Conservation (phyloP, 2,329 filamentous ascomycete genomes). For the Sarocladiaceae sp. region DNA sequence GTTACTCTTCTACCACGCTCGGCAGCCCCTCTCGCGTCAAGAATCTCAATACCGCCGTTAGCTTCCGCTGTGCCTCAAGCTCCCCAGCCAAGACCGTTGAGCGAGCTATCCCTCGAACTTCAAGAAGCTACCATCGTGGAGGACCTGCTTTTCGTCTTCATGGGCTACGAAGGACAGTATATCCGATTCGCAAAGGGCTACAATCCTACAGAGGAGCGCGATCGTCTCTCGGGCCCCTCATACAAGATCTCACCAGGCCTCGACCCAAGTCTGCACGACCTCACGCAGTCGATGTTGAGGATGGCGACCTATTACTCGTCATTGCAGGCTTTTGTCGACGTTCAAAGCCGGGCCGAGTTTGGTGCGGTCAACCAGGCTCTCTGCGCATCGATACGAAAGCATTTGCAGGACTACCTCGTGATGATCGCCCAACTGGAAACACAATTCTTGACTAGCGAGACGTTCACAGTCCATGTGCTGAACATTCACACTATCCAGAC, state of each 20-base stretch:
- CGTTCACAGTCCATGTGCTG: conserved; percentile 87
- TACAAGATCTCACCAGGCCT: conserved; percentile 78
- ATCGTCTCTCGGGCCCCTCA: conserved; percentile 73
- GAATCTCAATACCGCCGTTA: conserved; percentile 60
- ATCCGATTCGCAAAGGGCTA: conserved; percentile 80
- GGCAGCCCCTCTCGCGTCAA: conserved; percentile 64
- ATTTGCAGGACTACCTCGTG: conserved; percentile 88
- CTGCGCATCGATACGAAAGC: conserved; percentile 87
- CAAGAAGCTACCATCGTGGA: conserved; percentile 87
- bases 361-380: conserved; percentile 92
- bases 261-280: conserved; percentile 83
- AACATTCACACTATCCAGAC: conserved; percentile 89
- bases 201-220: conserved; percentile 77
- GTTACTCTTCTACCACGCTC: conserved; percentile 65
- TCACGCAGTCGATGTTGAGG: conserved; percentile 82
- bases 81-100: conserved; percentile 62
- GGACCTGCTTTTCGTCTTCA: conserved; percentile 88
- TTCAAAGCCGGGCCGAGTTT: conserved; percentile 88
- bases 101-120: conserved; percentile 66
- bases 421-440: conserved; percentile 91
- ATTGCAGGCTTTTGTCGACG: conserved; percentile 86
- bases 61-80: conserved; percentile 68
- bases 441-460: conserved; percentile 80
- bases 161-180: conserved; percentile 98
- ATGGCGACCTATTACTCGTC: conserved; percentile 93